Conservation (phyloP, 2,329 filamentous ascomycete genomes). For the Botryotinia globosa region DNA sequence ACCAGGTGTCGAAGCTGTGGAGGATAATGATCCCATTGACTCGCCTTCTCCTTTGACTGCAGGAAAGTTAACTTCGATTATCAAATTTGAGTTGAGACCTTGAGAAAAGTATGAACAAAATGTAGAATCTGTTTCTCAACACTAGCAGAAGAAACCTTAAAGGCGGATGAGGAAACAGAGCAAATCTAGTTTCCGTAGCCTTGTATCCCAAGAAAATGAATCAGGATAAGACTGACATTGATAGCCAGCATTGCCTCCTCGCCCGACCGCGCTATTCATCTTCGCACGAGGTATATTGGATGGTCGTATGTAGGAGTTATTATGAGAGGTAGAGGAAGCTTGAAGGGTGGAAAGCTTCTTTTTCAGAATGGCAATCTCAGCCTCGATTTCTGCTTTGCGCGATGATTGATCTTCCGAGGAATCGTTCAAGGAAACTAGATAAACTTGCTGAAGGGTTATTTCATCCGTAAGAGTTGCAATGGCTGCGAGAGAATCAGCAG, state of each 20-base stretch:
- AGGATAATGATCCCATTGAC: slow-evolving; percentile 18
- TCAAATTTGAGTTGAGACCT: neutral
- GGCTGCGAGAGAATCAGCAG: neutral
- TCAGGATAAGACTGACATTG: slow-evolving; percentile 11
- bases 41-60: slow-evolving; percentile 11
- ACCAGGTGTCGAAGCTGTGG: slow-evolving; percentile 31
- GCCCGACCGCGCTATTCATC: neutral
- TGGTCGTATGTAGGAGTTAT: neutral
- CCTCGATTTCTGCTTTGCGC: slow-evolving; percentile 18
- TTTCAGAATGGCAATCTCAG: neutral
- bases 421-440: slow-evolving; percentile 45
- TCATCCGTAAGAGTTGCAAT: slow-evolving; percentile 42
- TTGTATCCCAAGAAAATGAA: neutral
- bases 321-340: neutral
- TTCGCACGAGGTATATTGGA: neutral
- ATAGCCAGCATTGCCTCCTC: neutral
- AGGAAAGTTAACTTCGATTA: neutral
- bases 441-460: slow-evolving; percentile 44
- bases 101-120: neutral
- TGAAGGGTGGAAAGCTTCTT: neutral
- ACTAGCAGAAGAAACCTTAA: neutral
- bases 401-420: slow-evolving; percentile 25
- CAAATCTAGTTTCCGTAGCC: neutral
- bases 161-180: neutral
- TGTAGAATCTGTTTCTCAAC: no score